Percentiles rank a stretch among this genome's conserved stretches.
Evolutionary conservation across 768 basidiomycete genomes (phyloP).

Genomic region (Russula lepida): DNA sequence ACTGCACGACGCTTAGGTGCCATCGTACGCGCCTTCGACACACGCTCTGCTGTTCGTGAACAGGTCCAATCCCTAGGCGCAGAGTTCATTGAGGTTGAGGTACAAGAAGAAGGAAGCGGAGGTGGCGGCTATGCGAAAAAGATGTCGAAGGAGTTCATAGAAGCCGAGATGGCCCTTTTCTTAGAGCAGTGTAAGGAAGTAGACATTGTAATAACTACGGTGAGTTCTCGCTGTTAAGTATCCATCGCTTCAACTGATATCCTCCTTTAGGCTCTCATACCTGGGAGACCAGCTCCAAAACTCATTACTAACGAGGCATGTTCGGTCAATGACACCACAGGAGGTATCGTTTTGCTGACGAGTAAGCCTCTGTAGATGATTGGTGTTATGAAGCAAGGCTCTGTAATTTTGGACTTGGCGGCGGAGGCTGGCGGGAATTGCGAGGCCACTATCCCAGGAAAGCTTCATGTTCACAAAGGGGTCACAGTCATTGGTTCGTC

Average conservation of each 20-base stretch:
- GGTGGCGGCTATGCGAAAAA: conserved; percentile 83
- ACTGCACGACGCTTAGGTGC: conserved; percentile 81
- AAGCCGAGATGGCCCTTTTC: conserved; percentile 83
- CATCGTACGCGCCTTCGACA: conserved; percentile 84
- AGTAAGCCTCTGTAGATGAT: conserved; percentile 44
- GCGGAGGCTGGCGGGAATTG: conserved; percentile 90
- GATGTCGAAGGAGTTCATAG: conserved; percentile 86
- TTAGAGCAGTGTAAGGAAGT: conserved; percentile 84
- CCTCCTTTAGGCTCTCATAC: conserved; percentile 58
- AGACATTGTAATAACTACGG: conserved; percentile 83
- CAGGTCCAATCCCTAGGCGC: conserved; percentile 87
- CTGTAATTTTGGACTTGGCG: conserved; percentile 79
- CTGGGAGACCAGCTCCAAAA: conserved; percentile 80
- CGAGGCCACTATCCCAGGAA: conserved; percentile 70
- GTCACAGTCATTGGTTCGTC: conserved; percentile 71
- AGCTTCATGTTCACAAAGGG: conserved; percentile 58
- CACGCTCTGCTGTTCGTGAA: conserved; percentile 76
- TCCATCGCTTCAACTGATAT: neutral
- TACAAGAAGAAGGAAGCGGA: conserved; percentile 77
- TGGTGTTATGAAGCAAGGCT: conserved; percentile 86
- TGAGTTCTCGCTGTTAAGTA: conserved; percentile 25
- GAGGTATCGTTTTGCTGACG: neutral
- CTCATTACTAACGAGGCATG: conserved; percentile 62
- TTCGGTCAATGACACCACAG: neutral
- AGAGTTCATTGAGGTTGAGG: conserved; percentile 76